phyloP scores from a whole-genome alignment of 2,329 filamentous ascomycete genomes.

The Botrytis fragariae region DNA sequence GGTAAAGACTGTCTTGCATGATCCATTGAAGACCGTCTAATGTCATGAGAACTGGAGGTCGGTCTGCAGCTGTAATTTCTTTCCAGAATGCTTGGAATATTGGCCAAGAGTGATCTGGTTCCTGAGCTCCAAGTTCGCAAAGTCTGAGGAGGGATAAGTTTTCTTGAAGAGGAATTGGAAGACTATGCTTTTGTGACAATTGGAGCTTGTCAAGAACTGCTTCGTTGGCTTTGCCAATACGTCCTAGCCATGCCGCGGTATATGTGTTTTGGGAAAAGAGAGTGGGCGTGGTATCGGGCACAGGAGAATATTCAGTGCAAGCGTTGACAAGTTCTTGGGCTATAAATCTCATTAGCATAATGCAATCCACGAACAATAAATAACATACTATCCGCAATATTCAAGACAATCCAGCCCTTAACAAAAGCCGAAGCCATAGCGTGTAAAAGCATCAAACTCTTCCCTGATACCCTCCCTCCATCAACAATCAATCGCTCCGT shows the following conservation, averaged over 20 bases:
- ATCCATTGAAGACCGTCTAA: conserved; percentile 79
- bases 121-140: conserved; percentile 64
- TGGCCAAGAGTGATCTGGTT: conserved; percentile 75
- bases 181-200: conserved; percentile 51
- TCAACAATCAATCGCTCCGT: conserved; percentile 65
- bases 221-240: conserved; percentile 70
- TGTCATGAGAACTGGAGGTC: conserved; percentile 62
- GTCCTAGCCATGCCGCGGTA: conserved; percentile 69
- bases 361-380: not conserved
- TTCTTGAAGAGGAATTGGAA: conserved; percentile 58
- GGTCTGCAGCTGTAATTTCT: conserved; percentile 62
- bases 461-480: conserved; percentile 74
- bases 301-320: conserved; percentile 74
- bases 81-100: conserved; percentile 78
- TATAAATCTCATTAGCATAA: conserved; percentile 39
- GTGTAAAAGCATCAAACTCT: conserved; percentile 83
- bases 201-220: conserved; percentile 55
- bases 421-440: conserved; percentile 77
- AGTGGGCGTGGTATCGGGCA: conserved; percentile 55
- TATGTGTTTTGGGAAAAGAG: conserved; percentile 79
- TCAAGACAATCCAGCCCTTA: conserved; percentile 84
- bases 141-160: conserved; percentile 65
- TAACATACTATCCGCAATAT: conserved; percentile 78
- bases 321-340: conserved; percentile 79
- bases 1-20: conserved; percentile 77